Evolutionary conservation across 225 moss, liverwort and hornwort species (phyloP), one percentile per base, ranked within the genome.

Genomic region (Anthoceros angustus): DNA sequence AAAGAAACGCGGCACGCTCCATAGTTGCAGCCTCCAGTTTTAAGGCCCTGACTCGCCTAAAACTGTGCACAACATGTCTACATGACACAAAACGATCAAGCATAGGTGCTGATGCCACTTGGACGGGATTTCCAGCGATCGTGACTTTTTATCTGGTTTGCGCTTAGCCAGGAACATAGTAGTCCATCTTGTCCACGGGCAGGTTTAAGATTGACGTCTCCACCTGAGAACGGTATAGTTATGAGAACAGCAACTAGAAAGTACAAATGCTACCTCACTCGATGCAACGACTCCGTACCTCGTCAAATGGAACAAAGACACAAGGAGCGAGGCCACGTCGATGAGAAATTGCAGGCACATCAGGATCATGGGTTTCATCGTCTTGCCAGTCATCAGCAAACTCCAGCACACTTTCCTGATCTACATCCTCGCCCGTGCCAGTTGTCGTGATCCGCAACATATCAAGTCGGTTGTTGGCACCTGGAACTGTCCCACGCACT

Each of bases 171-270:
- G 98, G 86, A 69, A 92, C 84, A 71, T 78, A 98, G 46, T 70
- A 92, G 70, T 98, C 98, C 98, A 98, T 92, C 73, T 87, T 89
- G 6, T 98, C 98, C 45, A 98, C 92, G 5, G 98, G 83, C 24
- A 92, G 82, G 73, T 98, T 98, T 8, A 98, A 71, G 70, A 89
- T 70, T 25, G 98, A 92, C 24, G 98, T 84, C 26, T 98, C 98
- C 68, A 92, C 92, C 98, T 98, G 73, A 73, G 80, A 38, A 62
- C 38, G 18, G 23, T 42, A 72, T 24, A 65, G 55, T 2, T 62
- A 23, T 20, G 55, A 55, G n/a, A 55, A 8, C n/a, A 5, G 10
- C 7, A 55, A 1, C 18, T 18, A 15, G 55, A 32, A 4, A 32
- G 32, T 1, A 32, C 2, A 32, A 32, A 32, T 32, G 32, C 32